These are phyloP conservation scores for Phytophthora ohioensis DNA, from an alignment of 352 stramenopile genomes.

Conservation along the genomic window DNA sequence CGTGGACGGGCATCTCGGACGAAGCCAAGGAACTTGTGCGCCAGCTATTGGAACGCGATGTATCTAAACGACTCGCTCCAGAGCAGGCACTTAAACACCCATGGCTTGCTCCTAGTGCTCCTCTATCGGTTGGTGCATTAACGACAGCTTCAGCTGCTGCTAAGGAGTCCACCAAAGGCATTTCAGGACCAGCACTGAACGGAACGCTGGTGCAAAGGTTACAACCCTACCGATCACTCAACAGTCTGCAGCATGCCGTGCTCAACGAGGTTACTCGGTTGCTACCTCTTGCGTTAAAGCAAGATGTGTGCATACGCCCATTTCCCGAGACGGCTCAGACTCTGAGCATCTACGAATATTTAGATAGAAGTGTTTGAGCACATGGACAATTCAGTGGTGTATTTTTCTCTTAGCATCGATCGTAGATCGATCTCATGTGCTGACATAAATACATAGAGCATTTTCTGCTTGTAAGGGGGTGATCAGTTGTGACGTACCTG, in stretches of 20 bases:
- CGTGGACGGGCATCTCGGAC: slow-evolving; percentile 62
- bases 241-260: slow-evolving; percentile 72
- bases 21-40: slow-evolving; percentile 68
- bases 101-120: slow-evolving; percentile 53
- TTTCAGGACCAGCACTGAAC: slow-evolving; percentile 46
- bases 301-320: slow-evolving; percentile 65
- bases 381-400: slow-evolving; percentile 31
- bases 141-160: slow-evolving; percentile 37
- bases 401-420: slow-evolving; percentile 29
- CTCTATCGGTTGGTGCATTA: slow-evolving; percentile 25
- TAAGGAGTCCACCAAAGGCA: slow-evolving; percentile 34
- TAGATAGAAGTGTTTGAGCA: slow-evolving; percentile 15
- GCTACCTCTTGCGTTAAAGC: slow-evolving; percentile 62
- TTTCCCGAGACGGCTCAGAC: slow-evolving; percentile 51
- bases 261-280: slow-evolving; percentile 64
- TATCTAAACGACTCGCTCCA: slow-evolving; percentile 51
- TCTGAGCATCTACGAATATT: slow-evolving; percentile 18
- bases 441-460: slow-evolving; percentile 42
- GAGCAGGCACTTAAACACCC: slow-evolving; percentile 73
- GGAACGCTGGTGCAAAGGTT: slow-evolving; percentile 79
- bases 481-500: background rate
- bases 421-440: slow-evolving; percentile 15
- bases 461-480: slow-evolving; percentile 17
- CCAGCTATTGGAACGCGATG: slow-evolving; percentile 60
- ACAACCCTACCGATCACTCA: slow-evolving; percentile 79